Evolutionary conservation across 768 basidiomycete genomes (phyloP), one percentile per base, ranked within the genome.

Genomic region (Pulveroboletus sp.): DNA sequence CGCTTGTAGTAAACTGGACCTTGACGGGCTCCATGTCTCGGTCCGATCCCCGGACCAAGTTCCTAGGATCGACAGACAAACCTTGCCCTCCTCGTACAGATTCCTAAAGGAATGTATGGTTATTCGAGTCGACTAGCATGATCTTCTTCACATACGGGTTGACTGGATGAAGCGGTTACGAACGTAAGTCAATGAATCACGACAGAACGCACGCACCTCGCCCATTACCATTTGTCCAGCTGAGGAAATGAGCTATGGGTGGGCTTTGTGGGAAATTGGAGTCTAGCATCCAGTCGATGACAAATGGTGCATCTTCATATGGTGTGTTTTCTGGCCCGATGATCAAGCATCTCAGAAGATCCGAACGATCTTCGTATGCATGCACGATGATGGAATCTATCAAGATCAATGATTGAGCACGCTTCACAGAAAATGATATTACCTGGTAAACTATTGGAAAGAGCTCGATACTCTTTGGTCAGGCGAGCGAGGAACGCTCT

Each of bases 171-270:
- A 14, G 14, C 43, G 22, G 31, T 39, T 19, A n/a, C 13, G n/a
- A 49, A 50, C 13, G 41, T 20, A 22, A 37, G 14, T 27, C 27
- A 22, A 4, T 16, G 36, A 40, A 43, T 11, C 24, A 44, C n/a
- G 32, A 27, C 17, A 41, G 23, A 36, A 40, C 2, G 19, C 14
- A 47, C 64, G 7, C n/a, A 64, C 63, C 63, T 75, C 93, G 76
- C 26, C 93, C 93, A 62, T 93, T 91, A 4, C 93, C 93, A 67
- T 92, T 91, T 6, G 93, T 96, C 89, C 92, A 94, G 52, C 90
- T 93, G 42, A 85, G 76, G 68, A 97, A 97, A 70, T 90, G 86
- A 10, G 93, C 94, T 47, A 82, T 73, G 0, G 93, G 93, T 12
- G 93, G 92, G 52, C 74, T 80, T 55, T 83, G 81, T 38, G 85